phyloP scores from a whole-genome alignment of 2,329 filamentous ascomycete genomes.

The Dactylellina haptotyla region DNA sequence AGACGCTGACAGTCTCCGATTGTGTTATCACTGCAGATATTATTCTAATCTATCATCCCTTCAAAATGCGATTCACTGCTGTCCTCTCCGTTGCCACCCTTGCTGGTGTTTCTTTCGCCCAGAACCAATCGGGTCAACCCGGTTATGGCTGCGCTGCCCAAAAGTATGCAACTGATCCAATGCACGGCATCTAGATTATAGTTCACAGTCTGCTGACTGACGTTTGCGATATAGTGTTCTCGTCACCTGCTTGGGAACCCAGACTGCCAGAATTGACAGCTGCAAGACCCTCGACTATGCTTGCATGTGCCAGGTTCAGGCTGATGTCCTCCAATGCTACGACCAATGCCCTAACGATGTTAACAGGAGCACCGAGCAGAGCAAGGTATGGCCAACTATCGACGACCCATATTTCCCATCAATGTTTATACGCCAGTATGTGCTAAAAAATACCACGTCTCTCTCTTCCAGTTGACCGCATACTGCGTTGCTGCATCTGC shows the following conservation, averaged over 20 bases:
- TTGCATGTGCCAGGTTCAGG: conserved; percentile 43
- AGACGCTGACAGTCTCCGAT: conserved; percentile 11
- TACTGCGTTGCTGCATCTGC: conserved; percentile 49
- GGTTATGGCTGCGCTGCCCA: conserved; percentile 26
- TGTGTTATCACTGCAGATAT: too few species aligned
- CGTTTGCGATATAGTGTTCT: conserved; percentile 22
- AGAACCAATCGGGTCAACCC: conserved; percentile 36
- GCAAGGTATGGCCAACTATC: conserved; percentile 26
- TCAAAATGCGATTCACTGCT: conserved; percentile 55
- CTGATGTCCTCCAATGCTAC: conserved; percentile 48
- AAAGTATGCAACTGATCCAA: conserved; percentile 22
- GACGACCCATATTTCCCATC: not conserved
- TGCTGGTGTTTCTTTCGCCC: conserved; percentile 57
- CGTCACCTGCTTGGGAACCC: conserved; percentile 27
- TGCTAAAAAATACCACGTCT: too few species aligned
- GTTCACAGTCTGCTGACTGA: not conserved
- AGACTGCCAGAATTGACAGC: conserved; percentile 7
- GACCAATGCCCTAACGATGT: conserved; percentile 49
- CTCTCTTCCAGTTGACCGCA: conserved; percentile 45
- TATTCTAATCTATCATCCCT: not conserved
- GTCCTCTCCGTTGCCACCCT: conserved; percentile 57
- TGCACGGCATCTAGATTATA: too few species aligned
- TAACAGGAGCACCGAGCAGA: conserved; percentile 26
- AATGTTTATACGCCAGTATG: too few species aligned
- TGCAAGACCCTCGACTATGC: conserved; percentile 42